phyloP scores from a whole-genome alignment of 345 rosid genomes.

The Populus deltoides region DNA sequence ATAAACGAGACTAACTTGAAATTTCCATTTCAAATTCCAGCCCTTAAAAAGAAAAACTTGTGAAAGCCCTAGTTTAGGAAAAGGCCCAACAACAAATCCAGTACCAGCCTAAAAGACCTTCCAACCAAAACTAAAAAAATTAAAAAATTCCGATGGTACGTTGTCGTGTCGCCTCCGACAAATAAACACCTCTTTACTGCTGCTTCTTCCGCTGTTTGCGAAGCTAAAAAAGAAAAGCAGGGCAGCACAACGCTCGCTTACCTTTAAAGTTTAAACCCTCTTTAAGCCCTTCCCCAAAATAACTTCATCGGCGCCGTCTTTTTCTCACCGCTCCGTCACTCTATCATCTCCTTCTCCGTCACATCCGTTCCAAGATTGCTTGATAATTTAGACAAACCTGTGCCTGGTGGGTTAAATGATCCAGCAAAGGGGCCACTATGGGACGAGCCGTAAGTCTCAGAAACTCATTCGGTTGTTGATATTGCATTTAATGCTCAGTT shows the following conservation, averaged over 20 bases:
- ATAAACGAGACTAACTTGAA: no score
- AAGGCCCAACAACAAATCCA: not conserved
- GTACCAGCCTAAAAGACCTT: not conserved
- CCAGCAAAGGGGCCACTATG: slow-evolving; percentile 45
- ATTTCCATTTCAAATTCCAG: not conserved
- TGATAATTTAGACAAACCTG: slow-evolving; percentile 41
- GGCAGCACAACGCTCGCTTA: not conserved
- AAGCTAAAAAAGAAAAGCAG: not conserved
- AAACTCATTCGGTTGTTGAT: not conserved
- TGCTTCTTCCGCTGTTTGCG: not conserved
- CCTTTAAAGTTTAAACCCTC: not conserved
- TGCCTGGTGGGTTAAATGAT: slow-evolving; percentile 60
- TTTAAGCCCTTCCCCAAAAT: not conserved
- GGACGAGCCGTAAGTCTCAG: slow-evolving; percentile 11
- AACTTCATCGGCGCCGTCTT: not conserved
- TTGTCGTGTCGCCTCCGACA: not conserved
- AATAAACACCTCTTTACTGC: not conserved
- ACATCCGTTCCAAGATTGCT: slow-evolving; percentile 23
- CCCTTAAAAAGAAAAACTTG: not conserved
- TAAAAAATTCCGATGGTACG: not conserved
- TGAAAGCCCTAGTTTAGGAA: not conserved
- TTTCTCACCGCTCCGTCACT: not conserved
- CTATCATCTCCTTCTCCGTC: not conserved
- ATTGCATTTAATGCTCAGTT: not conserved
- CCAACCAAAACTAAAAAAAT: not conserved